Conservation (phyloP, 345 rosid species). For the Gossypium herbaceum region DNA sequence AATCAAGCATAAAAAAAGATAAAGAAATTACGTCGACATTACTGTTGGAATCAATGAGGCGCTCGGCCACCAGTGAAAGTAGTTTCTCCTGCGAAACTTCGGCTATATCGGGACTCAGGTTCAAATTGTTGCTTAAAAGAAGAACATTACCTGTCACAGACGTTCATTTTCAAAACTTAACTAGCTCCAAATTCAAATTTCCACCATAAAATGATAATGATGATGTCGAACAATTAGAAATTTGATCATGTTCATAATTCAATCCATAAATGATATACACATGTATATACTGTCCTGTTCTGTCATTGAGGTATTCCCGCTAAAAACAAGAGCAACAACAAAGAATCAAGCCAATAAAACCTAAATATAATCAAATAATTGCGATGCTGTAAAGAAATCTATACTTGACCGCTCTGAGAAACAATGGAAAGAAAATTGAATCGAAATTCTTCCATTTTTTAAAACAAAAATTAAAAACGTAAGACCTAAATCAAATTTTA, state of each 20-base stretch:
- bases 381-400: neutral
- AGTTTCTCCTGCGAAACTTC: conserved; percentile 96
- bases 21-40: conserved; percentile 50
- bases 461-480: too few species aligned
- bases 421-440: neutral
- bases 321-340: neutral
- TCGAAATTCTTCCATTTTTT: neutral
- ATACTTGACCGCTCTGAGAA: neutral
- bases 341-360: neutral
- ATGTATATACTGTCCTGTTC: neutral
- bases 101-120: conserved; percentile 64
- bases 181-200: neutral
- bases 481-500: too few species aligned
- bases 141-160: conserved; percentile 69
- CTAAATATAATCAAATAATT: neutral
- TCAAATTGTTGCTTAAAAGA: conserved; percentile 75
- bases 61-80: conserved; percentile 81
- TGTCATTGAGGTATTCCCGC: neutral
- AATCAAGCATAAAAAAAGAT: neutral
- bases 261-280: neutral
- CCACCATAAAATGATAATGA: neutral
- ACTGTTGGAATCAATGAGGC: conserved; percentile 91
- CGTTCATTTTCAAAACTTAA: neutral
- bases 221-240: neutral
- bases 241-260: neutral